Base-by-base conservation (phyloP, 257 asterid genomes). In the Haberlea rhodopensis region DNA sequence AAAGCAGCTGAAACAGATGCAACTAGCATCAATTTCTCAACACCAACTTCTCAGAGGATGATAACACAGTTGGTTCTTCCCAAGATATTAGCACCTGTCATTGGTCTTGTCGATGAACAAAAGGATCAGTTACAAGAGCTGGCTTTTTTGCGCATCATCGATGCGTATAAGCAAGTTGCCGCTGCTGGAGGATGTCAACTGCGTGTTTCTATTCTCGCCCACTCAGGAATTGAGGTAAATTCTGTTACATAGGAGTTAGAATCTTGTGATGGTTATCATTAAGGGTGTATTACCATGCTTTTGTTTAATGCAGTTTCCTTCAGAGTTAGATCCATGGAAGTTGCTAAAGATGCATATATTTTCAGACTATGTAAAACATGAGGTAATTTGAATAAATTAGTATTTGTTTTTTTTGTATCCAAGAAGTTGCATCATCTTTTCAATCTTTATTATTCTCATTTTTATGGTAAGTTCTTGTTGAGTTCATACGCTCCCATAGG, bases 251-350 rank as follows among this genome's bases (percentile, higher is more conserved):
- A 63, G 63, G 61, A 29, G 56, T 69, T 60, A 26, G 72, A 67
- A 62, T 66, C 54, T 60, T 58, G 61, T 60, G 53, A 26, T 66
- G 49, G 27, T 69, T 52, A 19, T 68, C 62, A 31, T 64, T 58
- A 71, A 72, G 69, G 65, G 73, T 49, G 69, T 71, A 53, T 65
- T 71, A 48, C 57, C 63, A 48, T 76, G 76, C 73, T 27, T 64
- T 60, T 74, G 32, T 60, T 53, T 80, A 57, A 28, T 80, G 78
- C 85, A 94, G 99, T 87, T 84, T 76, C 95, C 99, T 7, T 74
- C 82, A 21, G 99, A 94, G 79, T 79, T 90, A 72, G 95, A 94
- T 73, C 95, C 96, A 4, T 94, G 95, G 95, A 90, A 87, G 78
- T 76, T 75, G 55, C 78, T 94, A 46, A 90, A 83, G 76, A 61